Evolutionary conservation across 805 yeast genomes (phyloP).

Genomic region (Blastobotrys terrestris): DNA sequence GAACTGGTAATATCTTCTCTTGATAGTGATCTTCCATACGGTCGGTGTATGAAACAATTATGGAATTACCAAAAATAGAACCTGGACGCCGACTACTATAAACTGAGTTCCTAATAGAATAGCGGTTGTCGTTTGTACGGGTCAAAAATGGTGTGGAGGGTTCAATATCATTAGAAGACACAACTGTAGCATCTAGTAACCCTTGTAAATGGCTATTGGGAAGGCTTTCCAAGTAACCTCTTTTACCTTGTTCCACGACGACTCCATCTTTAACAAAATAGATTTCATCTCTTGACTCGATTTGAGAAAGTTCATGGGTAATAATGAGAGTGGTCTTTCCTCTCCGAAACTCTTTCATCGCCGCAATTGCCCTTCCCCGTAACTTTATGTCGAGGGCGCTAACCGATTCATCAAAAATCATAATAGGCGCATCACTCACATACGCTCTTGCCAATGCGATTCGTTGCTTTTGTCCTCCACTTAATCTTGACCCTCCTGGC

Average conservation of each 20-base stretch:
- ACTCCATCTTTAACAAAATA: conserved; percentile 54
- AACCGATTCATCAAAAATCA: conserved; percentile 80
- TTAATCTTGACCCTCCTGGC: conserved; percentile 42
- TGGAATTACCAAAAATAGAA: neutral
- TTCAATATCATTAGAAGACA: no score
- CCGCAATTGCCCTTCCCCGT: conserved; percentile 41
- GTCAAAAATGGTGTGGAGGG: no score
- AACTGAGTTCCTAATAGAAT: neutral
- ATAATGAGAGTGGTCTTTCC: conserved; percentile 72
- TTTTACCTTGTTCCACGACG: conserved; percentile 29
- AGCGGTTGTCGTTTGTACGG: neutral
- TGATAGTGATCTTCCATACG: neutral
- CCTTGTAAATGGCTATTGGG: neutral
- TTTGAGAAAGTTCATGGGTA: conserved; percentile 68
- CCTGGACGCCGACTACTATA: neutral
- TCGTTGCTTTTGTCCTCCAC: conserved; percentile 91
- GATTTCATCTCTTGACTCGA: conserved; percentile 52
- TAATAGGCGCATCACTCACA: conserved; percentile 62
- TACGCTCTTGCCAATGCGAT: conserved; percentile 80
- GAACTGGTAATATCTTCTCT: no score
- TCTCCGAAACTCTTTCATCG: conserved; percentile 53
- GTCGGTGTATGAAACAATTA: neutral
- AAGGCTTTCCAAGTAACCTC: conserved; percentile 7
- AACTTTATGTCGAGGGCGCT: conserved; percentile 67
- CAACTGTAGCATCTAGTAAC: neutral